Percentiles rank a stretch among this genome's conserved stretches.
Evolutionary conservation across 306 rosid species (phyloP).

Genomic region (Ammopiptanthus mongolicus): DNA sequence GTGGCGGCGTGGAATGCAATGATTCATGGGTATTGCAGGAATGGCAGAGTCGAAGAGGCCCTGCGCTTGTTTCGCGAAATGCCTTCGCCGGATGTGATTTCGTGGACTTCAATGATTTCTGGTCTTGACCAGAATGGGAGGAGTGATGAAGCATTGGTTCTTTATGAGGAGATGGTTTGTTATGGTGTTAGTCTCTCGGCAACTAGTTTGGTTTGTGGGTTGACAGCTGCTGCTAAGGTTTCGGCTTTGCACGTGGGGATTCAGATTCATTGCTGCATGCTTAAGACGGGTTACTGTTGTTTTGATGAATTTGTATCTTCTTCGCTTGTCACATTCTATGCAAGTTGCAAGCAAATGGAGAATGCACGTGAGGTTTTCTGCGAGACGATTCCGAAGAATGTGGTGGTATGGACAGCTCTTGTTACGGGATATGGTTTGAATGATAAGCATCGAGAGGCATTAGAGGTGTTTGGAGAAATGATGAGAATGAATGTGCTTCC

Average conservation of each 20-base stretch:
- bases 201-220: conserved; percentile 55
- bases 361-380: conserved; percentile 37
- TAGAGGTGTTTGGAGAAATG: conserved; percentile 58
- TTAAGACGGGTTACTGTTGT: conserved; percentile 45
- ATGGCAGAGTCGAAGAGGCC: conserved; percentile 64
- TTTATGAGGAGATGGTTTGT: conserved; percentile 50
- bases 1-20: conserved; percentile 76
- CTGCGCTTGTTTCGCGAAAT: conserved; percentile 47
- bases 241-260: conserved; percentile 39
- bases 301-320: conserved; percentile 57
- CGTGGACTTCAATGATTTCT: conserved; percentile 73
- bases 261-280: conserved; percentile 52
- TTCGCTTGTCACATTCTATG: conserved; percentile 72
- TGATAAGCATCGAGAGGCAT: conserved; percentile 43
- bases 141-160: conserved; percentile 52
- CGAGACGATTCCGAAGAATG: conserved; percentile 45
- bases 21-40: conserved; percentile 64
- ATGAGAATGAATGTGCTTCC: conserved; percentile 40
- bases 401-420: conserved; percentile 85
- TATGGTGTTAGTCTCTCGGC: conserved; percentile 39
- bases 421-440: conserved; percentile 68
- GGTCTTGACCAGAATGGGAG: conserved; percentile 71
- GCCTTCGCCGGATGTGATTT: conserved; percentile 57
- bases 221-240: conserved; percentile 60
- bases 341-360: conserved; percentile 54